Base-by-base conservation (phyloP, 1,139 yeast genomes). In the Ogataea hybrid region DNA sequence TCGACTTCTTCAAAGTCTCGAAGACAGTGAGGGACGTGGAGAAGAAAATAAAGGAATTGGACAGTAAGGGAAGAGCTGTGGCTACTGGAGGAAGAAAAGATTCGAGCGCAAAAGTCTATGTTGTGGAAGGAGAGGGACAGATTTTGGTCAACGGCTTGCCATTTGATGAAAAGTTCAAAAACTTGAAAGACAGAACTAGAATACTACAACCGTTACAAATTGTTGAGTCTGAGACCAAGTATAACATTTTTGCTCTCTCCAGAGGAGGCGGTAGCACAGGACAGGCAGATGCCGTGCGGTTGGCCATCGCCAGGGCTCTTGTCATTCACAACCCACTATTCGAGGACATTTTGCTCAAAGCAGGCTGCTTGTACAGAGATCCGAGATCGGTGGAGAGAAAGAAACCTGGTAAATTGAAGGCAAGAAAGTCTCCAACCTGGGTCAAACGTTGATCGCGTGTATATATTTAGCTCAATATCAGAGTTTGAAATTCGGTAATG, bases 381-480 rank as follows among this genome's bases (percentile, higher is more conserved):
- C 71, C 79, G 50, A 84, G 98, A 72, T 75, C 72, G 52, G 97
- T 88, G 42, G 98, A 94, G 70, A 84, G 98, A 73, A 92, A 92
- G 96, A 94, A 94, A 73, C 97, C 98, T 8, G 99, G 99, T 69
- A 84, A 81, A 67, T 77, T 83, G 56, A 89, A 89, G 79, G 96
- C 98, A 49, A 87, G 99, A 81, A 90, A 90, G 75, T 77, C 87
- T 55, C 96, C 96, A 57, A 85, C 97, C 39, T 92, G 99, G 99
- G 97, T 90, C 68, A 90, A 90, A 70, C 90, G 96, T 77, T 85
- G 67, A 40, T 29, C 17, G 23, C 34, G 23, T 44, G 44, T 46
- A 36, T 33, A 44, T 39, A 42, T 20, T 21, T 29, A 11, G 20
- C 23, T 25, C 27, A 33, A 43, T 42, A 16, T 47, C 37, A 46